Evolutionary conservation across 176 grass and related monocot genomes (phyloP), one percentile per base, ranked within the genome.

Genomic region (Eragrostis curvula): DNA sequence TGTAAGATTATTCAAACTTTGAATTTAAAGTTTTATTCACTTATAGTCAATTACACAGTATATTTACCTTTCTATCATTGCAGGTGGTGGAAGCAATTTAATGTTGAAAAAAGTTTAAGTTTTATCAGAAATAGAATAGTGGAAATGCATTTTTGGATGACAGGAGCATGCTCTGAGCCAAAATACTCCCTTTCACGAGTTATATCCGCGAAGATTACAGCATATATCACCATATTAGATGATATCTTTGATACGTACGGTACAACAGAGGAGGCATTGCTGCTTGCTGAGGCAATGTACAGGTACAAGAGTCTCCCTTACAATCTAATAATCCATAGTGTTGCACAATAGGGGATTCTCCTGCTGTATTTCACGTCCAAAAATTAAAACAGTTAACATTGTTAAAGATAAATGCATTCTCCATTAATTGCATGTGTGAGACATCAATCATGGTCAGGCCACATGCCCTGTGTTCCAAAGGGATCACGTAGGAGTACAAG

Each of bases 131-230:
- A 84, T 8, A 84, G 81, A 46, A 67, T 84, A 30, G 81, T 84
- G 8, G 81, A 84, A 76, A 36, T 68, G 24, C 17, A 84, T 75
- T 84, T 75, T 36, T 84, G 81, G 81, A 68, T 84, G 61, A 11
- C 7, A 12, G 81, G 61, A 9, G 71, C 61, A 67, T 75, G 71
- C 39, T 47, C 18, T 14, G 47, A 66, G 42, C 46, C 18, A 18
- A 18, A 68, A 3, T 70, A 81, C 28, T 75, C 63, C 50, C 43
- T n/a, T 21, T 75, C 62, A 4, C 71, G 85, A 23, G 58, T 87
- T 44, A 61, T 81, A 87, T 62, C 75, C 51, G 61, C 78, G 59
- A 81, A 81, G 44, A 75, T 81, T 2, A 81, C 52, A 4, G 62
- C 51, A 20, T 17, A 51, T 8, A 50, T 69, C 29, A 87, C 85